Conservation (phyloP, 768 basidiomycete species). For the Tricholoma bakamatsutake region DNA sequence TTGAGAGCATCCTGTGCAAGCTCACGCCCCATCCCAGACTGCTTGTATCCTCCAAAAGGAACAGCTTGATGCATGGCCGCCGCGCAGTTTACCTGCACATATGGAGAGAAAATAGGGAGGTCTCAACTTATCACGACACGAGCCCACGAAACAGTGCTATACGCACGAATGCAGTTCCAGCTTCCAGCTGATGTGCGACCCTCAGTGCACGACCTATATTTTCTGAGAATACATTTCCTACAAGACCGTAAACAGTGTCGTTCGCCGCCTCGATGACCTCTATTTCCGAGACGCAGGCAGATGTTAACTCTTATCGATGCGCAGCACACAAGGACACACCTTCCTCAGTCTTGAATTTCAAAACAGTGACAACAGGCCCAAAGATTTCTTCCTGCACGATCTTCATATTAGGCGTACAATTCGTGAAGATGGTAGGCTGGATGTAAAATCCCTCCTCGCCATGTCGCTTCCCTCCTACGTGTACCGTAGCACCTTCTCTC, state of each 20-base stretch:
- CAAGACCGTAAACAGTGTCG: slow-evolving; percentile 10
- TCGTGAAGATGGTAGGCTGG: slow-evolving; percentile 60
- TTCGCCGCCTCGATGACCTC: slow-evolving; percentile 17
- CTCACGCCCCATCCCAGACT: slow-evolving; percentile 77
- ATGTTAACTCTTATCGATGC: no score
- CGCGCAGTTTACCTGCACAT: neutral
- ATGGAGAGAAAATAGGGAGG: no score
- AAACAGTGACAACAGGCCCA: slow-evolving; percentile 65
- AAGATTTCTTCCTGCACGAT: slow-evolving; percentile 70
- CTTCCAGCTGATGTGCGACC: no score
- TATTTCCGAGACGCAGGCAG: neutral
- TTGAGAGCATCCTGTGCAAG: slow-evolving; percentile 70
- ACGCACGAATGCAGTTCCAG: slow-evolving; percentile 9
- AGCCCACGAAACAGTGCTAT: no score
- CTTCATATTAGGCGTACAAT: slow-evolving; percentile 56
- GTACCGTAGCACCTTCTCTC: slow-evolving; percentile 55
- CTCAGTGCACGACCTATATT: slow-evolving; percentile 8
- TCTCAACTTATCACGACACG: no score
- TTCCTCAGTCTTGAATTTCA: slow-evolving; percentile 58
- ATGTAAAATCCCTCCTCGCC: slow-evolving; percentile 52
- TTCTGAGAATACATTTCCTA: slow-evolving; percentile 13
- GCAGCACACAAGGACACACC: slow-evolving; percentile 18
- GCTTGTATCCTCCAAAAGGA: slow-evolving; percentile 86
- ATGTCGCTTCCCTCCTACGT: slow-evolving; percentile 52
- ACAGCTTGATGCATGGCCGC: slow-evolving; percentile 33